phyloP scores from a whole-genome alignment of 306 rosid species.

The Lupinus albus region DNA sequence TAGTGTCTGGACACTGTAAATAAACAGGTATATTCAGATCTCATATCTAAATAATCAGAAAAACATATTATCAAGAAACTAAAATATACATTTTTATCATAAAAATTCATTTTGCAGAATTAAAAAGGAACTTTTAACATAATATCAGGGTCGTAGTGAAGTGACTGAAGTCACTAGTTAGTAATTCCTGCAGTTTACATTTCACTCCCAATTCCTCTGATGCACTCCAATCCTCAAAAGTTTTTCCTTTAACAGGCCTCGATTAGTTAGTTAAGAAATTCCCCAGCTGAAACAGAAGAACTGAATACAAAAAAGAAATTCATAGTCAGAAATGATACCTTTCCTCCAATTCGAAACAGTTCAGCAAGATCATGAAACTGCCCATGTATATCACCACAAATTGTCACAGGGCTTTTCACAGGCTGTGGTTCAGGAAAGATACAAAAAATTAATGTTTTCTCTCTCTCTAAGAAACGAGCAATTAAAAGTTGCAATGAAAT shows the following conservation, averaged over 20 bases:
- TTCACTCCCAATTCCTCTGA: slow-evolving; percentile 46
- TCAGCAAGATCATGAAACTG: slow-evolving; percentile 99
- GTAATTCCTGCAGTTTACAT: slow-evolving; percentile 44
- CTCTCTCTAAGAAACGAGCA: slow-evolving; percentile 13
- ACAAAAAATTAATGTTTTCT: slow-evolving; percentile 38
- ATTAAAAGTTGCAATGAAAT: slow-evolving; percentile 13
- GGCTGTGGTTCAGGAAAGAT: slow-evolving; percentile 65
- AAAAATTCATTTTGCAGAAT: slow-evolving; percentile 18
- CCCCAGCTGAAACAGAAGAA: slow-evolving; percentile 47
- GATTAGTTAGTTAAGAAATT: slow-evolving; percentile 52
- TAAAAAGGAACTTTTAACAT: slow-evolving; percentile 26
- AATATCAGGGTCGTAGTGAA: slow-evolving; percentile 35
- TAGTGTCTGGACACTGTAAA: slow-evolving; percentile 96
- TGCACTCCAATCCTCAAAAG: slow-evolving; percentile 48
- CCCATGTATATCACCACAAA: slow-evolving; percentile 99
- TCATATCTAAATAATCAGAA: slow-evolving; percentile 29
- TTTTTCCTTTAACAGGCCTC: slow-evolving; percentile 48
- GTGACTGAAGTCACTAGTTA: slow-evolving; percentile 35
- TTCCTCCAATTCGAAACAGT: slow-evolving; percentile 97
- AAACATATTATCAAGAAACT: slow-evolving; percentile 24
- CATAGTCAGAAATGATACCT: slow-evolving; percentile 66
- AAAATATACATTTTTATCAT: slow-evolving; percentile 13
- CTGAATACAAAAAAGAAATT: slow-evolving; percentile 44
- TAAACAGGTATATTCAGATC: slow-evolving; percentile 27
- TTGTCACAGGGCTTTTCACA: slow-evolving; percentile 98